Percentiles rank a stretch among this genome's conserved stretches.
Evolutionary conservation across 176 grass and related monocot species (phyloP).

Genomic region (Tillandsia leiboldiana): DNA sequence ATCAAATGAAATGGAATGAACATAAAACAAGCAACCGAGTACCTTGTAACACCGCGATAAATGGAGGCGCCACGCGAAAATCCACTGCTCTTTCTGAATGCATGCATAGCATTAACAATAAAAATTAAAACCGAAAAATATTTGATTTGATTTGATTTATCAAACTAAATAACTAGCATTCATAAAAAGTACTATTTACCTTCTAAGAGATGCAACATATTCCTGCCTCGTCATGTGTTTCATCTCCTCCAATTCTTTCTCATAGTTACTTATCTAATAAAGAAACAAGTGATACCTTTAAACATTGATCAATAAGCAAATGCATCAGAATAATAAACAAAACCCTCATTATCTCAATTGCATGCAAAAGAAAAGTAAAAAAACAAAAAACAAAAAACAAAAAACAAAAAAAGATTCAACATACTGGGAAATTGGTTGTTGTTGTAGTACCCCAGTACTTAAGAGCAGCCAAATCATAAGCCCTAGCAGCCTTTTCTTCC

Average conservation of each 20-base stretch:
- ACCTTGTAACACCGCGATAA: constrained; percentile 76
- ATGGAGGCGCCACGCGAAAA: constrained; percentile 72
- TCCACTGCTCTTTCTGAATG: constrained; percentile 76
- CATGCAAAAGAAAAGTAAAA: neutral
- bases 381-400: neutral
- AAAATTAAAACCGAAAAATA: neutral
- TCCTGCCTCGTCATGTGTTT: constrained; percentile 67
- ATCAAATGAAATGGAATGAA: too few species aligned
- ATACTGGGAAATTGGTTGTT: constrained; percentile 64
- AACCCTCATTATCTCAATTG: neutral
- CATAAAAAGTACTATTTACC: constrained; percentile 18
- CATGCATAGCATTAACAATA: neutral
- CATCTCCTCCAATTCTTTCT: constrained; percentile 70
- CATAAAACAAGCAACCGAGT: neutral
- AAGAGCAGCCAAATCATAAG: constrained; percentile 70
- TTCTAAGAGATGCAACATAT: constrained; percentile 75
- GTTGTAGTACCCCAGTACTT: constrained; percentile 73
- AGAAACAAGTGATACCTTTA: neutral
- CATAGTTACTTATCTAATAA: constrained; percentile 49
- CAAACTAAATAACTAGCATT: neutral
- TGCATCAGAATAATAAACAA: neutral
- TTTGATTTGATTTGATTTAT: neutral
- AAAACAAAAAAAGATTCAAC: neutral
- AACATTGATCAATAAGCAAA: constrained; percentile 1
- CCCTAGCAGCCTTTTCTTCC: constrained; percentile 69